Percentiles rank a stretch among this genome's conserved stretches.
Evolutionary conservation across 768 basidiomycete genomes (phyloP).

Genomic region (Calocera viscosa): DNA sequence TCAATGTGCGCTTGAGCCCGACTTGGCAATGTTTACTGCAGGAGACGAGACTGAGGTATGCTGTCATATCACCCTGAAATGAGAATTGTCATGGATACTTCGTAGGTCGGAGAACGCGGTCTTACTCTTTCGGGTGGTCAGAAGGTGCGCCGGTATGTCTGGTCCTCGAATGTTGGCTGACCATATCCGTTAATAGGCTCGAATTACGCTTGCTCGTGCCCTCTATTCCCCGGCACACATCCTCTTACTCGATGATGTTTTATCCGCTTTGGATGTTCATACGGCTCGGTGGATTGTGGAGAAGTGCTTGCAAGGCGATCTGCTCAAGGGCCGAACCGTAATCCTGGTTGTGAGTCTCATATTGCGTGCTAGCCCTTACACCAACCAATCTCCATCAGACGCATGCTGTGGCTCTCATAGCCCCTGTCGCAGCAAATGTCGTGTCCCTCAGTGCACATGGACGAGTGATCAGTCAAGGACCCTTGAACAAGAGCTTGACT

Average conservation of each 20-base stretch:
- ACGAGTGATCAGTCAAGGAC: too few relatives aligned
- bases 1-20: conserved; percentile 34
- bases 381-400: too few relatives aligned
- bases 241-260: conserved; percentile 59
- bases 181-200: conserved; percentile 23
- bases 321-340: conserved; percentile 29
- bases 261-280: conserved; percentile 49
- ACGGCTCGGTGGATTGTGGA: conserved; percentile 40
- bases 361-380: too few relatives aligned
- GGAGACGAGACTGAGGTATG: conserved; percentile 48
- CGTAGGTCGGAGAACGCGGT: conserved; percentile 51
- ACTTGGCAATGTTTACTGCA: conserved; percentile 40
- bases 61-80: not conserved
- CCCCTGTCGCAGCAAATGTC: too few relatives aligned
- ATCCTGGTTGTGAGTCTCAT: conserved; percentile 25
- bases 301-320: conserved; percentile 26
- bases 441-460: too few relatives aligned
- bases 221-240: conserved; percentile 49
- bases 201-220: conserved; percentile 44
- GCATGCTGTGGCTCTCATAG: too few relatives aligned
- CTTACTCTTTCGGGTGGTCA: conserved; percentile 44
- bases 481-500: too few relatives aligned
- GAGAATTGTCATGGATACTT: not conserved
- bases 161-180: too few relatives aligned
- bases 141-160: conserved; percentile 25